Conservation (phyloP, 306 rosid genomes). For the Vigna mungo region DNA sequence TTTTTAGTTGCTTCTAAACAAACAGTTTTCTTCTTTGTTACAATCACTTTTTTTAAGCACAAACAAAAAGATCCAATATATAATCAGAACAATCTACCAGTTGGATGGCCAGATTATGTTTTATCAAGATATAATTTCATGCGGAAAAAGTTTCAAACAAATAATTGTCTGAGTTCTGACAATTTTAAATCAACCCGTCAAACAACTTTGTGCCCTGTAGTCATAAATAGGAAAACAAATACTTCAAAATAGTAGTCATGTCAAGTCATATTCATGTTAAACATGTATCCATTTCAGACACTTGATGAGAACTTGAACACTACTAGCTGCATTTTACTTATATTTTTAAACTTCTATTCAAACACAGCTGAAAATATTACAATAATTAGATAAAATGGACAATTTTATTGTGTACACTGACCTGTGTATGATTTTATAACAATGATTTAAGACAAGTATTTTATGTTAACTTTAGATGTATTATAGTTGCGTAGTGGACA, state of each 20-base stretch:
- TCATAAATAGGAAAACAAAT: not conserved
- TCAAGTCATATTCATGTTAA: too few relatives aligned
- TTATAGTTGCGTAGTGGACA: not conserved
- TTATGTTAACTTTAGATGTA: not conserved
- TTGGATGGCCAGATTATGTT: conserved; percentile 3
- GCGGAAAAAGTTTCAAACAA: not conserved
- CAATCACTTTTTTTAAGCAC: too few relatives aligned
- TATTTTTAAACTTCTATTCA: too few relatives aligned
- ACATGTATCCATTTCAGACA: not conserved
- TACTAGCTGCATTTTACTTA: not conserved
- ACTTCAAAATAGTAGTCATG: not conserved
- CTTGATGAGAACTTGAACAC: not conserved
- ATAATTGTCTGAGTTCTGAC: not conserved
- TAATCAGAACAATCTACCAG: conserved; percentile 18
- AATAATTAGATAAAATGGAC: conserved; percentile 9
- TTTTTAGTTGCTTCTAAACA: too few relatives aligned
- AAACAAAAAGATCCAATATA: too few relatives aligned
- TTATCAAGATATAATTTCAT: conserved; percentile 4
- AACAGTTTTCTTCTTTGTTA: too few relatives aligned
- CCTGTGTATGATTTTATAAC: not conserved
- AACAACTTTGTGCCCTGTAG: conserved; percentile 1
- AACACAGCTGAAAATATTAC: not conserved
- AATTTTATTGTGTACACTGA: not conserved
- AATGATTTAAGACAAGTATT: not conserved
- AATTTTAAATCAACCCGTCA: conserved; percentile 10